Base-by-base conservation (phyloP, 495 filamentous ascomycete genomes). In the Aspergillus baeticus region DNA sequence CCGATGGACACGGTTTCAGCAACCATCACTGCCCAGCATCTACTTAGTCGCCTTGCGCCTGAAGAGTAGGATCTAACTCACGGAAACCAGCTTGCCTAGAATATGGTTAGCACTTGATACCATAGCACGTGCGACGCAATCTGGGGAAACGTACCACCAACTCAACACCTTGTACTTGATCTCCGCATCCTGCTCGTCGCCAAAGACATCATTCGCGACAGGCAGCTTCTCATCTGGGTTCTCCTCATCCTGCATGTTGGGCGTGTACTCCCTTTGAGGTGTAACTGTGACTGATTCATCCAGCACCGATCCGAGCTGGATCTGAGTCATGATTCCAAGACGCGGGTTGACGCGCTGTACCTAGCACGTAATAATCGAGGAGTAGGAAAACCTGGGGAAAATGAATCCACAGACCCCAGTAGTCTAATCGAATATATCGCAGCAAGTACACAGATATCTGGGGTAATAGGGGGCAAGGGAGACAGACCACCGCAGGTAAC, bases 1-100 rank as follows among this genome's bases (percentile, higher is more conserved):
- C 87, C 87, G n/a, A 89, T 77, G 18, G 85, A 85, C 41, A 89
- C 84, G 34, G 85, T 86, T 65, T 88, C 85, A 52, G 86, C 86
- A 63, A 90, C 85, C 69, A 89, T 81, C 47, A 88, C 63, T 67
- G 43, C 8, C 5, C 6, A 5, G n/a, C 8, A 17, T 57, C 10
- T 29, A 23, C 13, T 33, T 41, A 8, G 26, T 29, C 2, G 15
- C 2, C 0, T 41, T 15, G 15, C n/a, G 47, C 54, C 48, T 17
- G 29, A 10, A 48, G 26, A 26, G 34, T 35, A 10, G 34, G 49
- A 36, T 37, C 33, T 0, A 29, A 42, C 41, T 52, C 49, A 52
- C 49, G 22, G 36, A 52, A 41, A 10, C 49, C 49, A 23, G 49
- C 49, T 42, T 58, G 55, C 55, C 55, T 58, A 5, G 38, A 18